Conservation (phyloP, 2,329 filamentous ascomycete species). For the Furcasterigmium sp. region DNA sequence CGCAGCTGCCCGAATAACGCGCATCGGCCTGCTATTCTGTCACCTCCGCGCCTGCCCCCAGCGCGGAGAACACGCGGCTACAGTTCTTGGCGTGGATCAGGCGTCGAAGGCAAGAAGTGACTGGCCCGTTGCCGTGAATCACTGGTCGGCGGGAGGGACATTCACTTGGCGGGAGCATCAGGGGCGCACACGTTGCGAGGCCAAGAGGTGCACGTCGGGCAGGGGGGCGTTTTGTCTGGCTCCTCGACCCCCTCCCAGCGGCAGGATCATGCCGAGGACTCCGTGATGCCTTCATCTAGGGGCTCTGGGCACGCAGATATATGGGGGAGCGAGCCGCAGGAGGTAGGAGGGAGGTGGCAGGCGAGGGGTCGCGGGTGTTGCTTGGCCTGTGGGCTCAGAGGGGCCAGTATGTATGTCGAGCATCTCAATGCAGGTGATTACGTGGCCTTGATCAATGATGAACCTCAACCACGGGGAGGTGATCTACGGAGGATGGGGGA, state of each 20-base stretch:
- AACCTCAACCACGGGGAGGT: too few relatives aligned
- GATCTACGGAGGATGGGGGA: too few relatives aligned
- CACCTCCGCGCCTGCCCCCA: background rate
- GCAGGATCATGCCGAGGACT: background rate
- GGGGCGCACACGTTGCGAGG: slow-evolving; percentile 1
- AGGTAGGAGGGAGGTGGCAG: background rate
- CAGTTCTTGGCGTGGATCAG: background rate
- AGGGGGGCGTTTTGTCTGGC: background rate
- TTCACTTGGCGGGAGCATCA: background rate
- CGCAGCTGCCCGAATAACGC: background rate
- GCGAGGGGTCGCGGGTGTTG: background rate
- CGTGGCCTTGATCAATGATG: slow-evolving; percentile 1
- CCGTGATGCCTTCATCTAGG: background rate
- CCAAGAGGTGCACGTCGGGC: slow-evolving; percentile 1
- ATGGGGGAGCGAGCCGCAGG: background rate
- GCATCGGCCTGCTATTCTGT: too few relatives aligned
- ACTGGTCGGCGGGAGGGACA: background rate
- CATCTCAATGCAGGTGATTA: slow-evolving; percentile 2
- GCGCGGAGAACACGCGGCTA: background rate
- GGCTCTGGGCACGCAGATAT: background rate
- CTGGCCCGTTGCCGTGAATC: background rate
- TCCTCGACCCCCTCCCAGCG: background rate
- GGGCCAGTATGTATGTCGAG: background rate
- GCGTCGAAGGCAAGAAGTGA: too few relatives aligned
- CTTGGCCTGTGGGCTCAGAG: background rate